phyloP scores from a whole-genome alignment of 306 rosid species.

The Sechiopsis laciniata region DNA sequence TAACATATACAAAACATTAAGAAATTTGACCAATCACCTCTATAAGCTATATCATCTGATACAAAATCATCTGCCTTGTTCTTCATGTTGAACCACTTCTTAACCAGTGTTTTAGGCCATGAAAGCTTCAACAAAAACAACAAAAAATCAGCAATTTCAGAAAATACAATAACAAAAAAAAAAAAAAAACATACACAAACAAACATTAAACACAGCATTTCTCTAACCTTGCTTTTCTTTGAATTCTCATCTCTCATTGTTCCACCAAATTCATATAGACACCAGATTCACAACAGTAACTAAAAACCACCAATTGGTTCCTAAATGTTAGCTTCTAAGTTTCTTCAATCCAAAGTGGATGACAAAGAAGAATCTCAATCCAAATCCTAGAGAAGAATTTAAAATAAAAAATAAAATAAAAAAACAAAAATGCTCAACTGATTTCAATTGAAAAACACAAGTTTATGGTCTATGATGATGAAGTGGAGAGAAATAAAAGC shows the following conservation, averaged over 20 bases:
- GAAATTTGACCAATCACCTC: conserved; percentile 51
- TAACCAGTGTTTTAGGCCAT: conserved; percentile 93
- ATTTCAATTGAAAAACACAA: background rate
- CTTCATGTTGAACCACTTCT: conserved; percentile 94
- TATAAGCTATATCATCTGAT: conserved; percentile 63
- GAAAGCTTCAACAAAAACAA: conserved; percentile 65
- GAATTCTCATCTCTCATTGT: conserved; percentile 97
- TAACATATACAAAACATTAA: conserved; percentile 25
- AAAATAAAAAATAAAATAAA: too few species aligned
- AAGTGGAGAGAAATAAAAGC: conserved; percentile 20
- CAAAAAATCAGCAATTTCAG: conserved; percentile 18
- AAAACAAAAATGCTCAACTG: background rate
- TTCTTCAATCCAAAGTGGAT: conserved; percentile 3
- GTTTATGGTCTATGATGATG: background rate
- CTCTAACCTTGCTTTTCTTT: conserved; percentile 94
- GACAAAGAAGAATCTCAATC: conserved; percentile 2
- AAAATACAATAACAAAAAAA: conserved; percentile 36
- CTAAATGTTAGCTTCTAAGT: background rate
- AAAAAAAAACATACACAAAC: conserved; percentile 22
- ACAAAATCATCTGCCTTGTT: conserved; percentile 84
- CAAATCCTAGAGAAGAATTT: background rate
- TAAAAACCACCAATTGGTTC: conserved; percentile 19
- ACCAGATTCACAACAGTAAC: conserved; percentile 25
- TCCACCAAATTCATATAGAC: conserved; percentile 65
- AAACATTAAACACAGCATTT: conserved; percentile 30